Percentiles rank a stretch among this genome's conserved stretches.
Evolutionary conservation across 73 alveolate genomes (phyloP).

Genomic region (Tetrahymena thermophila): DNA sequence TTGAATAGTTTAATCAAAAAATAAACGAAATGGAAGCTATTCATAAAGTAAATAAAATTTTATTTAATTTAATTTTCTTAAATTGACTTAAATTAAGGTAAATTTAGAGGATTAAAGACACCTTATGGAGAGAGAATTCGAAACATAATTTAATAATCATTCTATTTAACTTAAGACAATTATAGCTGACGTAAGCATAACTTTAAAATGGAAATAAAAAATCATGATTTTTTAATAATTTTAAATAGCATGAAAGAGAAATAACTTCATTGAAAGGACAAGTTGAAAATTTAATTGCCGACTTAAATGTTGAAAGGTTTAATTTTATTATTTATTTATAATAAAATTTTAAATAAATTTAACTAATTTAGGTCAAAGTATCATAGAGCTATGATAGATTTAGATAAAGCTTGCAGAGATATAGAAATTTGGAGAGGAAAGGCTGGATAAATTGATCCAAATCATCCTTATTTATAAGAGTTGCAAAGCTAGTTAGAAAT

Average conservation of each 20-base stretch:
- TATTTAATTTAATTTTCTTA: background rate
- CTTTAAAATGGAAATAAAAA: background rate
- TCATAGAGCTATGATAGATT: background rate
- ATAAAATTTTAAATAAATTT: background rate
- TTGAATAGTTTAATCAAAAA: background rate
- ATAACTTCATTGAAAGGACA: background rate
- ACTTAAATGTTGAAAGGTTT: background rate
- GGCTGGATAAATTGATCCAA: background rate
- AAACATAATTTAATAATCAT: background rate
- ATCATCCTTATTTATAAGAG: background rate
- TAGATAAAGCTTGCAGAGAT: background rate
- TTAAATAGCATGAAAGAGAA: background rate
- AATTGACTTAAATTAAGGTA: background rate
- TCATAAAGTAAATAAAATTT: background rate
- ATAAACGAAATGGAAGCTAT: background rate
- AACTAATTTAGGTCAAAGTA: background rate
- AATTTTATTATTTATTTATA: background rate
- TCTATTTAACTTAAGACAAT: background rate
- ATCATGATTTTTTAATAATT: background rate
- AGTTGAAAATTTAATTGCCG: background rate
- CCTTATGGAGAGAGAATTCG: background rate
- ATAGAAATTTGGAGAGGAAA: background rate
- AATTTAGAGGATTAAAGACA: background rate
- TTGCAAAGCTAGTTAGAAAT: background rate
- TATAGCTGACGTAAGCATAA: background rate